These are phyloP conservation scores for Salix brachista DNA, from an alignment of 345 rosid genomes.

Conservation along the genomic window DNA sequence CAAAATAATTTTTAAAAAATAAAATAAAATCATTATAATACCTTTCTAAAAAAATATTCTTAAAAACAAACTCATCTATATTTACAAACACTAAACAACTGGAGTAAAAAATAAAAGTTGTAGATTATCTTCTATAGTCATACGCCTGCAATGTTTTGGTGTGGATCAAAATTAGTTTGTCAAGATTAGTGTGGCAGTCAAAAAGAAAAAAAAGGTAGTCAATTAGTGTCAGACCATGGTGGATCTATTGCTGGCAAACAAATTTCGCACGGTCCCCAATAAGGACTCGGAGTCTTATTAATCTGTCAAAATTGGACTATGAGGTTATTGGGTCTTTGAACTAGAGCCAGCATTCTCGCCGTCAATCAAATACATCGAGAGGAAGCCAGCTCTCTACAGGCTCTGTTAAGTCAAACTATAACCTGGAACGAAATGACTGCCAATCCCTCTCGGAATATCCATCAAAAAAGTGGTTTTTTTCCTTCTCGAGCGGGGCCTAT, in stretches of 20 bases:
- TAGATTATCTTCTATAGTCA: not conserved
- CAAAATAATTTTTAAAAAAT: no score
- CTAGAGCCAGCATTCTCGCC: constrained; percentile 2
- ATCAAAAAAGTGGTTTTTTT: not conserved
- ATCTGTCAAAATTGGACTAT: not conserved
- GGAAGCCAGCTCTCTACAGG: constrained; percentile 1
- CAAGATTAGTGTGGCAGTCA: not conserved
- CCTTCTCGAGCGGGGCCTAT: not conserved
- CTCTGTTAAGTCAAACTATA: not conserved
- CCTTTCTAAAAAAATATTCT: no score
- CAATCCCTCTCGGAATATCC: not conserved
- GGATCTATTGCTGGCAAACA: not conserved
- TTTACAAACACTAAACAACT: no score
- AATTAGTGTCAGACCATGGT: not conserved
- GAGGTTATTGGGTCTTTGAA: not conserved
- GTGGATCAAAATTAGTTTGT: not conserved
- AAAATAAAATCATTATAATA: no score
- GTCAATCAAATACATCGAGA: constrained; percentile 5
- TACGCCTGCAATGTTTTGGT: not conserved
- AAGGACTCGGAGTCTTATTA: not conserved
- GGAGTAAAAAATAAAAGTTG: not conserved
- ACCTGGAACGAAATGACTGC: not conserved
- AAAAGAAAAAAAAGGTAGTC: not conserved
- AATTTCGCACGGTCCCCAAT: not conserved
- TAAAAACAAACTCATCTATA: no score